Evolutionary conservation across 139 green algal genomes (phyloP), one percentile per base, ranked within the genome.

Genomic region (Klebsormidium nitens): DNA sequence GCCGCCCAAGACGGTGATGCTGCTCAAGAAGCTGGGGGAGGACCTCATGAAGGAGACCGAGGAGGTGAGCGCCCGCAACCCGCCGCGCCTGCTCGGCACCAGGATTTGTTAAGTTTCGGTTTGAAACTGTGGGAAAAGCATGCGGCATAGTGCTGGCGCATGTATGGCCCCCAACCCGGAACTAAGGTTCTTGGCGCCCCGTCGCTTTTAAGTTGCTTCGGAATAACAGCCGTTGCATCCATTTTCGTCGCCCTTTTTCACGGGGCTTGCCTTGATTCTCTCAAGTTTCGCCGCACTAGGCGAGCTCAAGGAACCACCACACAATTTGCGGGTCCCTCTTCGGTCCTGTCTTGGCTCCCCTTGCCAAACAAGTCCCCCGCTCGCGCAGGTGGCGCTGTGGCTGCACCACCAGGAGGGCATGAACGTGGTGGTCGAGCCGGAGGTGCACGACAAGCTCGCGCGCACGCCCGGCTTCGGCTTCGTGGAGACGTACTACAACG

Each of bases 1-100:
- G 0, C 72, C 74, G 29, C 94, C 94, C 0, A 85, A 61, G 80
- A 95, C 87, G 31, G 91, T 95, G 1, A 89, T 99, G 82, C 72
- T 99, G 31, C 81, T 99, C 17, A 97, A 95, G 79, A 99, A 97
- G 79, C 75, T 97, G 26, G 94, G 93, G 0, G 58, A 86, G 17
- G 93, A 92, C 58, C 82, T 97, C 28, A 28, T 88, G 28, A 23
- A 84, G 2, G 79, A 95, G 19, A 37, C 85, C 34, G 42, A 74
- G 36, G 56, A 79, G 46, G 61, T 72, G 26, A 67, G 42, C 28
- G n/a, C n/a, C n/a, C n/a, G n/a, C n/a, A 39, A 74, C 31, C 57
- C 57, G 32, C 52, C 57, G 36, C 58, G 68, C 59, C 37, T 49
- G 1, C 50, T 58, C 52, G 57, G 40, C 23, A 44, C 56, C 29